Evolutionary conservation across 2,329 filamentous ascomycete species (phyloP).

Genomic region (Phialophora chinensis): DNA sequence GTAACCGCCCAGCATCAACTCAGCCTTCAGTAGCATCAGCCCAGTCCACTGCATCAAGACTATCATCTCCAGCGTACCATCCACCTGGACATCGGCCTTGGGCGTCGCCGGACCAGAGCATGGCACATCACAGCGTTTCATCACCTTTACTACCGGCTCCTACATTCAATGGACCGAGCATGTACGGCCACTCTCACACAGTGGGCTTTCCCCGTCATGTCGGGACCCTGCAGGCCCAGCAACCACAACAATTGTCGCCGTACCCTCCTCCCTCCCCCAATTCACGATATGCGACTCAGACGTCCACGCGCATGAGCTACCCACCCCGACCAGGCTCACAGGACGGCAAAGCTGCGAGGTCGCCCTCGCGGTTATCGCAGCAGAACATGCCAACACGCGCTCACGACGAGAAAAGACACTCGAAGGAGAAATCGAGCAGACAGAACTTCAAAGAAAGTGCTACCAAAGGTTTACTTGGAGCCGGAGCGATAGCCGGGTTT

Average conservation of each 20-base stretch:
- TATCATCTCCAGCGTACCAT: constrained; percentile 32
- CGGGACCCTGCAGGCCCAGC: constrained; percentile 16
- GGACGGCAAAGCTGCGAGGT: constrained; percentile 37
- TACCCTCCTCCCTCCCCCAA: constrained; percentile 11
- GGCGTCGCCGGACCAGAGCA: constrained; percentile 35
- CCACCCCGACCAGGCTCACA: constrained; percentile 34
- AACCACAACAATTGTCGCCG: constrained; percentile 6
- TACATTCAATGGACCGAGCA: constrained; percentile 29
- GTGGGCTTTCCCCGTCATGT: constrained; percentile 24
- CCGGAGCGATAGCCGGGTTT: constrained; percentile 48
- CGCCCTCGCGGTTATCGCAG: constrained; percentile 36
- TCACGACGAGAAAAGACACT: constrained; percentile 32
- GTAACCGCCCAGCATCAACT: constrained; percentile 20
- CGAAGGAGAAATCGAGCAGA: constrained; percentile 37
- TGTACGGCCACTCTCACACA: constrained; percentile 27
- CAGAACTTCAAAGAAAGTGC: constrained; percentile 45
- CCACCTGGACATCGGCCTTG: constrained; percentile 35
- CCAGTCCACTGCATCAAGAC: constrained; percentile 28
- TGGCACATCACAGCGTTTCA: constrained; percentile 35
- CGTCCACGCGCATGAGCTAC: constrained; percentile 22
- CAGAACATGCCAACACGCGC: constrained; percentile 22
- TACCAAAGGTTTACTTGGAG: constrained; percentile 46
- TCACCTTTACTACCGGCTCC: constrained; percentile 36
- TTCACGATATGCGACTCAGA: constrained; percentile 26
- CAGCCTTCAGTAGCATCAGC: constrained; percentile 27